Base-by-base conservation (phyloP, 164 flowering plant genomes). In the Sextonia rubra region DNA sequence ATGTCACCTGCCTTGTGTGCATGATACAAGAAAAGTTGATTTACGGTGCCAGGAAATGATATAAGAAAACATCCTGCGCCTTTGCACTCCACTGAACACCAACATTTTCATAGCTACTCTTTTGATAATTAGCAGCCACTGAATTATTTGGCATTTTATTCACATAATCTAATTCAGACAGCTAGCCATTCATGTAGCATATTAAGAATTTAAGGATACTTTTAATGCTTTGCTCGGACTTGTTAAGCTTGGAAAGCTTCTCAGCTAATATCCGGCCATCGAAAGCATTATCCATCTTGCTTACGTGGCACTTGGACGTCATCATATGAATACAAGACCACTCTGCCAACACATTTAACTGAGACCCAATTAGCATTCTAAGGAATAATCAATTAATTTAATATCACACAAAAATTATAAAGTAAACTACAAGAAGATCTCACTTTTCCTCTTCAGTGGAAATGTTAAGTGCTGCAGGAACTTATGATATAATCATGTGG, bases 201-300 rank as follows among this genome's bases (percentile, higher is more conserved):
- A 5, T 55, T 30, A 52, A 37, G 44, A 58, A 23, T 25, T 75
- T 69, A 80, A 88, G 93, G 90, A 87, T 93, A 95, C 99, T 95
- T 80, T 92, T 98, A 72, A 95, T 91, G 75, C 97, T 93, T 78
- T 92, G 98, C 71, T 95, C 97, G 69, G 94, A 88, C 86, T 85
- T 86, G 77, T 91, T 91, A 81, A 93, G 91, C 92, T 95, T 91
- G 26, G 99, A 88, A 67, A 95, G 97, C 90, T 93, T 93, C 68
- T 95, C 99, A 47, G 90, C 96, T 67, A 95, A 90, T 73, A 91
- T 86, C 83, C 89, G 86, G 77, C 91, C 96, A 74, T 82, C 86
- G 81, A 95, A 92, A 12, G 82, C 89, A 72, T 92, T 90, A 86
- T 80, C 90, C 99, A 93, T 93, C 84, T 80, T 87, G 70, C 47